Conservation (phyloP, 148 eudicot genomes). For the Drosera capensis region DNA sequence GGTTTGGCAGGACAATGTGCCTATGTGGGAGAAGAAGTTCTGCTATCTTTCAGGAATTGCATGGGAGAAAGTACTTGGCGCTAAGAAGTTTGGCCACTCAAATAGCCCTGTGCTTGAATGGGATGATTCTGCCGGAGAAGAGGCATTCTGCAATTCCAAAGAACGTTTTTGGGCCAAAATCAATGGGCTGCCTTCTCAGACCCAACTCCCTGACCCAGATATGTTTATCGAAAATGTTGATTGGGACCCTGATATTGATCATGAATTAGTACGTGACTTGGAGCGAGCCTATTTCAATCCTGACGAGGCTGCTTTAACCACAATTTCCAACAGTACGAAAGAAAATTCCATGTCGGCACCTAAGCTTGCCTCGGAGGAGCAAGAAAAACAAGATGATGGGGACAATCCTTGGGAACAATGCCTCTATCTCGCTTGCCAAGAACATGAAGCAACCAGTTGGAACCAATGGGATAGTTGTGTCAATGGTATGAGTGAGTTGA, state of each 20-base stretch:
- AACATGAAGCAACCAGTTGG: conserved; percentile 1
- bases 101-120: conserved; percentile 31
- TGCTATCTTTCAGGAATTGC: conserved; percentile 50
- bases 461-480: conserved; percentile 1
- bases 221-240: conserved; percentile 43
- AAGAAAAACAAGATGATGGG: neutral
- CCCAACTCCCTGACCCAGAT: conserved; percentile 37
- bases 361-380: neutral
- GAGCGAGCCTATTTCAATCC: conserved; percentile 45
- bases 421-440: neutral
- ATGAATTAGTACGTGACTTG: conserved; percentile 24
- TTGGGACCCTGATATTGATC: conserved; percentile 58
- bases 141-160: conserved; percentile 46
- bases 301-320: no score
- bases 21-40: conserved; percentile 67
- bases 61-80: conserved; percentile 53
- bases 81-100: conserved; percentile 31
- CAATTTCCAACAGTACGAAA: no score
- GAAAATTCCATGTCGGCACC: conserved; percentile 4
- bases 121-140: conserved; percentile 61
- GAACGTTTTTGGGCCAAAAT: conserved; percentile 38
- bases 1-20: conserved; percentile 43
- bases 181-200: conserved; percentile 26
- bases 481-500: neutral
- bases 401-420: conserved; percentile 9